Base-by-base conservation (phyloP, 805 yeast species). In the Pichia kluyveri region DNA sequence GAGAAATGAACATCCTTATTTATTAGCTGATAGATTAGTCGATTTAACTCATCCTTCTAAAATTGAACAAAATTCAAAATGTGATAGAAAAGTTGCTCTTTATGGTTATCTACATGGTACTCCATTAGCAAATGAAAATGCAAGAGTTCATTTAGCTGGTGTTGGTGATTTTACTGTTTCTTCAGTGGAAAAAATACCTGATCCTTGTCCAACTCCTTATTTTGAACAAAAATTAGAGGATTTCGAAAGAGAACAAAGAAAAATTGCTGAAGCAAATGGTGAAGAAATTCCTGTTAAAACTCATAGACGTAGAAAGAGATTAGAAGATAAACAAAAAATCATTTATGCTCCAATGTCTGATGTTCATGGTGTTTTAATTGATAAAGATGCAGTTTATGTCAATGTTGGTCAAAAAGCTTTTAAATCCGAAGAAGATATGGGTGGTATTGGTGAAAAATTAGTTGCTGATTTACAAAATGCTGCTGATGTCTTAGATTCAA, bases 301-400 rank as follows among this genome's bases (percentile, higher is more conserved):
- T 3, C 41, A 37, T 27, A 70, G 76, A 56, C 81, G 96, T 65
- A 77, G 97, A 60, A 86, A 88, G 63, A 78, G 98, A 61, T 77
- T 93, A 46, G 98, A 93, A 55, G 99, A 93, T 60, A 87, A 83
- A 57, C 95, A 88, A 62, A 93, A 90, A 64, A 79, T 88, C 55
- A 88, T 93, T 2, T 93, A 95, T 65, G 99, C 99, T 0, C 99
- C 99, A 44, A 93, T 93, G 99, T 86, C 97, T 42, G 98, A 93
- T 66, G 96, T 93, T n/a, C 97, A 97, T 49, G 99, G 99, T 64
- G 95, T 93, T 37, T 72, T 93, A 55, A 88, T 93, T 52, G 99
- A 93, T 69, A 90, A 85, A 62, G 99, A 93, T 70, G 96, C 99
- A 9, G 99, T 93, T 2, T 93, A 90, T 59, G 87, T 93, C 51